These are phyloP conservation scores for Alternaria panax DNA, from an alignment of 2,329 filamentous ascomycete species.

Conservation along the genomic window DNA sequence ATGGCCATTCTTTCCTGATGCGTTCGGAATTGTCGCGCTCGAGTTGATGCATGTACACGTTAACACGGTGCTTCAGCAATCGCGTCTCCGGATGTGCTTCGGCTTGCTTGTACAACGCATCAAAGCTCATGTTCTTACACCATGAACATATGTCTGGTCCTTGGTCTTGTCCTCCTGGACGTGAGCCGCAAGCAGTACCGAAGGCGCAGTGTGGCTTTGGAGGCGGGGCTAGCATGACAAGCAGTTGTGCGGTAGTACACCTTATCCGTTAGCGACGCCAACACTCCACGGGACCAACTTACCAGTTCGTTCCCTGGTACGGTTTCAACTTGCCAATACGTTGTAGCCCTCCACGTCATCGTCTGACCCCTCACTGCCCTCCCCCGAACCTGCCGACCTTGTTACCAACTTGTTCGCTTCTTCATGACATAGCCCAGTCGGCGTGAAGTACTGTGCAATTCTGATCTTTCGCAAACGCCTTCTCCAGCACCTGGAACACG, in stretches of 20 bases:
- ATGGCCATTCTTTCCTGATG: constrained; percentile 28
- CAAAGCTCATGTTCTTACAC: constrained; percentile 37
- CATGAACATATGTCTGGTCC: constrained; percentile 32
- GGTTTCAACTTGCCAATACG: constrained; percentile 16
- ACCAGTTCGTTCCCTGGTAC: background rate
- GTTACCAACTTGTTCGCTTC: constrained; percentile 31
- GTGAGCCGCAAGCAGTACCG: constrained; percentile 28
- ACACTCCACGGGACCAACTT: constrained; percentile 9
- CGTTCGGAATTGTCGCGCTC: constrained; percentile 29
- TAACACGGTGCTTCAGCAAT: constrained; percentile 21
- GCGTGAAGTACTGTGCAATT: constrained; percentile 37
- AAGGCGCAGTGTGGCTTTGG: constrained; percentile 32
- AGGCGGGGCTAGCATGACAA: constrained; percentile 29
- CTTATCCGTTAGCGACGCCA: constrained; percentile 1
- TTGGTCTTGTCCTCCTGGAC: constrained; percentile 26
- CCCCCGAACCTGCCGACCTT: constrained; percentile 25
- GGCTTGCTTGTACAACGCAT: constrained; percentile 26
- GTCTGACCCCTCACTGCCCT: constrained; percentile 24
- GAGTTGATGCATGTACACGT: constrained; percentile 29
- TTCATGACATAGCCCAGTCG: constrained; percentile 39
- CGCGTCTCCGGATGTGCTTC: constrained; percentile 19
- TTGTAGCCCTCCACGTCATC: constrained; percentile 39
- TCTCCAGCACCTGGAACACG: constrained; percentile 36
- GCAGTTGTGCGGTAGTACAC: constrained; percentile 2
- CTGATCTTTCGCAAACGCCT: constrained; percentile 32